Percentiles rank a stretch among this genome's conserved stretches.
Conservation (phyloP, 345 rosid genomes). For the Durio zibethinus region DNA sequence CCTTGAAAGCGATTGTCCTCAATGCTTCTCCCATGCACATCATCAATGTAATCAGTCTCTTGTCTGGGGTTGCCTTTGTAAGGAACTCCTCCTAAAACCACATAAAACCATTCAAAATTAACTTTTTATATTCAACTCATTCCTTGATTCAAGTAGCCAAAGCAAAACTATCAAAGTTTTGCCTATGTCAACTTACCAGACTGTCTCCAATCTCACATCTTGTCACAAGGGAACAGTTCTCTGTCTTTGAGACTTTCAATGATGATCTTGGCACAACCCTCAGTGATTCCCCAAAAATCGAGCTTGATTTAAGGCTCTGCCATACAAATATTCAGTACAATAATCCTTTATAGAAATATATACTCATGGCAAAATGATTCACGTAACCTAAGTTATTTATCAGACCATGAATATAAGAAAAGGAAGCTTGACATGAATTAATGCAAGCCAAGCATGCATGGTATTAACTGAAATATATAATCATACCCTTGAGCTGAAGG, state of each 20-base stretch:
- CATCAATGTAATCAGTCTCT: constrained; percentile 68
- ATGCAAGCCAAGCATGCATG: background rate
- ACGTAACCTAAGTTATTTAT: too few relatives aligned
- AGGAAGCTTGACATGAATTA: background rate
- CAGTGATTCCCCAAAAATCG: constrained; percentile 74
- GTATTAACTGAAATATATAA: background rate
- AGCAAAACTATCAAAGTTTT: background rate
- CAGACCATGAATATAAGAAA: background rate
- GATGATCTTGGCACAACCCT: constrained; percentile 50
- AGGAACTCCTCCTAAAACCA: constrained; percentile 78
- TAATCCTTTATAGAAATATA: background rate
- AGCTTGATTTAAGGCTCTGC: constrained; percentile 46
- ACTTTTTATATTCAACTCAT: background rate
- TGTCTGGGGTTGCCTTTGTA: constrained; percentile 73
- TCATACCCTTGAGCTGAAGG: constrained; percentile 64
- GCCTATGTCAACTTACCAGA: constrained; percentile 49
- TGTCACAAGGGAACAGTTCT: constrained; percentile 49
- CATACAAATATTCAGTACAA: background rate
- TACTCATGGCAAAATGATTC: background rate
- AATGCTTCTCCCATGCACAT: constrained; percentile 95
- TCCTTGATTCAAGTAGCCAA: background rate
- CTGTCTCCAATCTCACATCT: constrained; percentile 92
- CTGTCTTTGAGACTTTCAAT: constrained; percentile 45
- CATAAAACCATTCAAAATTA: background rate
- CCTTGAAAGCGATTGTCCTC: constrained; percentile 84